These are phyloP conservation scores for Jimgerdemannia flammicorona DNA, from an alignment of 192 early-diverging fungal genomes.

Conservation along the genomic window DNA sequence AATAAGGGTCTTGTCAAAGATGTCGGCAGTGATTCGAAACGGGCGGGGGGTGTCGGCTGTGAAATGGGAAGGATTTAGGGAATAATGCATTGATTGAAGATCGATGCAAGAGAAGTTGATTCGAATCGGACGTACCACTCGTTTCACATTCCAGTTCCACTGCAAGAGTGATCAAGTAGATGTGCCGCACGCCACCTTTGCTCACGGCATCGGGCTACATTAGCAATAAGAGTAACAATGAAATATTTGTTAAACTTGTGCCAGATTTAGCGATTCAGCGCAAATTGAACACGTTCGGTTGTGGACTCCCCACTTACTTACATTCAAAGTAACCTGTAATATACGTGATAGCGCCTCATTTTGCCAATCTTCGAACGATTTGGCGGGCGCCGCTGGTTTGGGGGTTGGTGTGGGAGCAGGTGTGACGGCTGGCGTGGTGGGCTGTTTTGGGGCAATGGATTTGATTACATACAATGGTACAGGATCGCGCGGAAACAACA, in stretches of 20 bases:
- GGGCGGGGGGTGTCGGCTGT: slow-evolving; percentile 27
- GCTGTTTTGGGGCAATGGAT: not conserved
- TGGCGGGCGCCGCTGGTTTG: slow-evolving; percentile 25
- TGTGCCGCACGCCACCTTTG: slow-evolving; percentile 19
- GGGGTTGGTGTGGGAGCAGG: slow-evolving; percentile 8
- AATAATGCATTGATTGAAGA: too few relatives aligned
- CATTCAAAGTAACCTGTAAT: slow-evolving; percentile 74
- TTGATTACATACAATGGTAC: too few relatives aligned
- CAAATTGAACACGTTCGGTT: too few relatives aligned
- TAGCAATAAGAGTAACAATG: slow-evolving; percentile 68
- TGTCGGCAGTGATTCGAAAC: slow-evolving; percentile 42
- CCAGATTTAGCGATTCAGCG: too few relatives aligned
- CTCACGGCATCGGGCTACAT: slow-evolving; percentile 10
- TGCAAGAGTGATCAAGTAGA: slow-evolving; percentile 30
- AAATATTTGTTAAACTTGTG: too few relatives aligned
- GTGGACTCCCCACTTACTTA: slow-evolving; percentile 16
- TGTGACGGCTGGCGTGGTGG: not conserved
- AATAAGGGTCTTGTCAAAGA: slow-evolving; percentile 66
- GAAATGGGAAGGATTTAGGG: not conserved
- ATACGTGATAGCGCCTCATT: slow-evolving; percentile 76
- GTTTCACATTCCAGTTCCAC: slow-evolving; percentile 30
- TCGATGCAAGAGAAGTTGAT: not conserved
- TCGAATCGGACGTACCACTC: slow-evolving; percentile 8
- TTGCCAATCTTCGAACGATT: slow-evolving; percentile 75
- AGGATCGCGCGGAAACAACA: too few relatives aligned